Evolutionary conservation across 2,329 filamentous ascomycete species (phyloP).

Genomic region (Alternaria consortialis): DNA sequence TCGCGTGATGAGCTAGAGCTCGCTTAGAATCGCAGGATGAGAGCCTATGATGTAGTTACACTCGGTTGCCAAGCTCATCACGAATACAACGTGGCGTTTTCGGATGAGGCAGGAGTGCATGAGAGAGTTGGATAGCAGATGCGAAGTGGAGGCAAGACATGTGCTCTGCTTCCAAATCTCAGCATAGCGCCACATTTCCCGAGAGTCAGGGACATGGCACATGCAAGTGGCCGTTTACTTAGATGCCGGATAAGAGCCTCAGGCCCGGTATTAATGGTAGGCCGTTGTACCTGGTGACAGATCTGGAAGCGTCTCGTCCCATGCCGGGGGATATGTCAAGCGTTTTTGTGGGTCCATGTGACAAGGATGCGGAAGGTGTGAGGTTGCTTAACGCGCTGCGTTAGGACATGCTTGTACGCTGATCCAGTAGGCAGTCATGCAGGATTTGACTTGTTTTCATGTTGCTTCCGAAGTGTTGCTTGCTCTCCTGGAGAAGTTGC

Average conservation of each 20-base stretch:
- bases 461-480: not conserved
- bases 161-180: not conserved
- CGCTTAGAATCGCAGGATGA: slow-evolving; percentile 24
- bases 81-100: slow-evolving; percentile 5
- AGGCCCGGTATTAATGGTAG: slow-evolving; percentile 15
- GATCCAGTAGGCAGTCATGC: not conserved
- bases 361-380: slow-evolving; percentile 28
- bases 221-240: slow-evolving; percentile 7
- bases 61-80: slow-evolving; percentile 17
- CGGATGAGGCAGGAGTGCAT: not conserved
- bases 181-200: not conserved
- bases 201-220: slow-evolving; percentile 1
- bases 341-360: slow-evolving; percentile 21
- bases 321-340: slow-evolving; percentile 28
- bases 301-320: slow-evolving; percentile 31
- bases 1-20: slow-evolving; percentile 25
- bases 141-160: not conserved
- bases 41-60: slow-evolving; percentile 25
- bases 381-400: slow-evolving; percentile 19
- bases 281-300: slow-evolving; percentile 16
- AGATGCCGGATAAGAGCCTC: slow-evolving; percentile 3
- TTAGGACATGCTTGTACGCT: slow-evolving; percentile 20
- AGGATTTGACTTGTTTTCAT: not conserved
- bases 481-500: not conserved
- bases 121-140: not conserved